Percentiles rank a stretch among this genome's conserved stretches.
Conservation (phyloP, 106 monocot species). For the Cymbidium sinense region DNA sequence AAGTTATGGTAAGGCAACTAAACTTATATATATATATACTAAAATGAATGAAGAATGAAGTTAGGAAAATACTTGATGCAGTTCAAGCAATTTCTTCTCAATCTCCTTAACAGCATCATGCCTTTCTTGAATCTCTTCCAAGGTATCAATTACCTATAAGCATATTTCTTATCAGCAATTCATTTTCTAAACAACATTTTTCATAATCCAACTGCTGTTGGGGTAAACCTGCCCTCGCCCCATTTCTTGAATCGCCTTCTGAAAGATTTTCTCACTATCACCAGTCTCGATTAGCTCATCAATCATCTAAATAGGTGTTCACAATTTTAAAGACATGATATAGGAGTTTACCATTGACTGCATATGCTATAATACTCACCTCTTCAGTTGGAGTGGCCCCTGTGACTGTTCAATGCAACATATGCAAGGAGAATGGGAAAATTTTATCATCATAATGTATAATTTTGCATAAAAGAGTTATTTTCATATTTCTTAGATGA, state of each 20-base stretch:
- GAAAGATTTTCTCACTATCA: slow-evolving; percentile 51
- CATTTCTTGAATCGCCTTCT: slow-evolving; percentile 60
- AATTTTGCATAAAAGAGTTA: too few species aligned
- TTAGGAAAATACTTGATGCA: slow-evolving; percentile 4
- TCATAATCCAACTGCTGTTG: slow-evolving; percentile 3
- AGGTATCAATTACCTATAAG: slow-evolving; percentile 6
- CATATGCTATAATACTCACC: slow-evolving; percentile 21
- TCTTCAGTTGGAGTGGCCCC: slow-evolving; percentile 45
- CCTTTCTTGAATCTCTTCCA: slow-evolving; percentile 14
- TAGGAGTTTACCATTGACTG: not conserved
- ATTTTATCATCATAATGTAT: not conserved
- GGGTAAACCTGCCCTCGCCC: slow-evolving; percentile 41
- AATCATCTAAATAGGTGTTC: slow-evolving; percentile 26
- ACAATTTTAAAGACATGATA: not conserved
- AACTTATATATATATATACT: not conserved
- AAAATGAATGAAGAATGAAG: too few species aligned
- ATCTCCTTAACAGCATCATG: slow-evolving; percentile 12
- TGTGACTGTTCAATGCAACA: slow-evolving; percentile 32
- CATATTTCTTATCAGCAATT: not conserved
- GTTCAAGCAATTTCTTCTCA: slow-evolving; percentile 9
- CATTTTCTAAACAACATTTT: not conserved
- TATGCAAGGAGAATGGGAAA: not conserved
- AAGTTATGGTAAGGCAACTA: not conserved
- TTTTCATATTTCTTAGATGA: too few species aligned
- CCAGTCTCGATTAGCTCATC: slow-evolving; percentile 60